Evolutionary conservation across 169 alveolate species (phyloP), one percentile per base, ranked within the genome.

Genomic region (Eimeria tenella): DNA sequence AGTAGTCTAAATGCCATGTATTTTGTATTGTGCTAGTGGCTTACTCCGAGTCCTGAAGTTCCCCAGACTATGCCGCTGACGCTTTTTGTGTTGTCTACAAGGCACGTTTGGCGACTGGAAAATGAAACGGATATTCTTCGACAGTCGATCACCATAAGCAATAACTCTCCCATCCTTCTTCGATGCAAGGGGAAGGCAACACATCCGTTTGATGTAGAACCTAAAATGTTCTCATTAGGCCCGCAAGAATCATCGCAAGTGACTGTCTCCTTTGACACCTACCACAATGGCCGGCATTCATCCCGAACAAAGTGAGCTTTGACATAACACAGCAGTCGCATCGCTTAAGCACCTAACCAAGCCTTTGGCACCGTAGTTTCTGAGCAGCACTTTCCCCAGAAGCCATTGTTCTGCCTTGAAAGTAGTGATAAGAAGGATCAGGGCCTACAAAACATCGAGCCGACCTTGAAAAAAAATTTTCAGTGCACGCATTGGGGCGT

Each of bases 251-350:
- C 96, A 19, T 97, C 94, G 25, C 93, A 95, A 52, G 95, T 97
- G 19, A 96, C 96, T 58, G 98, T 98, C 68, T 97, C 96, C 91
- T 98, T 98, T 86, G 99, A 97, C 86, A 97, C 98, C 0, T 91
- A 90, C 75, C 95, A 70, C 96, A 95, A 93, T 73, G 95, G 94
- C 62, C 93, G 96, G 10, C 89, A 70, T 70, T 93, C 91, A 60
- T 82, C 95, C 68, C 56, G 60, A n/a, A 49, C 71, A 52, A 93
- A 60, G 95, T 93, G 63, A 42, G 81, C 68, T n/a, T 50, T 75
- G 50, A 52, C 63, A 50, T 25, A 42, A 4, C n/a, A 77, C 10
- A 7, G 19, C 19, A 31, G 42, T 31, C 42, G 42, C 42, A 31
- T 31, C 42, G 2, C 42, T 1, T 31, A 31, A 31, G 42, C 42